Evolutionary conservation across 2,329 filamentous ascomycete species (phyloP), one percentile per base, ranked within the genome.

Genomic region (Penicillium nordicum): DNA sequence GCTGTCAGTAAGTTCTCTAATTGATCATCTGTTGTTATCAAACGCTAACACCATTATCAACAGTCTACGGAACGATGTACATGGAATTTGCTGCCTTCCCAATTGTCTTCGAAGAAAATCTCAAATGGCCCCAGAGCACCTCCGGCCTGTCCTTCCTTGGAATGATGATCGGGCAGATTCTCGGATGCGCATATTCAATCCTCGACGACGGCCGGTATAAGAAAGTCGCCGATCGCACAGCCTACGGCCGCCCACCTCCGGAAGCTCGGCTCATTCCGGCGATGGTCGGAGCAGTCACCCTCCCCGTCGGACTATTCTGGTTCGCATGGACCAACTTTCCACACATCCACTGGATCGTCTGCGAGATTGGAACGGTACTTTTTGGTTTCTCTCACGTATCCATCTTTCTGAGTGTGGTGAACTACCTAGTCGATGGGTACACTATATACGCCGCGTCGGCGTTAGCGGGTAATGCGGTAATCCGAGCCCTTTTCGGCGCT

Each of bases 61-160:
- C 79, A 55, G 70, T 75, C 1, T 81, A 80, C 53, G 75, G 78
- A 37, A 47, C 32, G 8, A 47, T 47, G 45, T 47, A 47, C 36
- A 30, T 30, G 29, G 29, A 30, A 30, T 30, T 30, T 30, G 29
- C 29, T 2, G 29, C 29, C 11, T 30, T 30, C 29, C 29, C 29
- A 1, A 30, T 30, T 2, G 29, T 80, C 4, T 81, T 75, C 40
- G 67, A 76, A 60, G 67, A 69, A 18, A 63, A 66, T 29, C 77
- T 77, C 10, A 69, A 71, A 12, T 77, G 79, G 59, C 71, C 69
- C 4, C 68, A 76, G n/a, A 76, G 74, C 2, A 71, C 75, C 47
- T 73, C 75, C 3, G 72, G 74, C 0, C 68, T 81, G 6, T 69
- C 78, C 1, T 81, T 79, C 59, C 58, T 79, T 6, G 77, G 77